These are phyloP conservation scores for Solanum gracilifrons DNA, from an alignment of 257 asterid genomes.

Conservation along the genomic window DNA sequence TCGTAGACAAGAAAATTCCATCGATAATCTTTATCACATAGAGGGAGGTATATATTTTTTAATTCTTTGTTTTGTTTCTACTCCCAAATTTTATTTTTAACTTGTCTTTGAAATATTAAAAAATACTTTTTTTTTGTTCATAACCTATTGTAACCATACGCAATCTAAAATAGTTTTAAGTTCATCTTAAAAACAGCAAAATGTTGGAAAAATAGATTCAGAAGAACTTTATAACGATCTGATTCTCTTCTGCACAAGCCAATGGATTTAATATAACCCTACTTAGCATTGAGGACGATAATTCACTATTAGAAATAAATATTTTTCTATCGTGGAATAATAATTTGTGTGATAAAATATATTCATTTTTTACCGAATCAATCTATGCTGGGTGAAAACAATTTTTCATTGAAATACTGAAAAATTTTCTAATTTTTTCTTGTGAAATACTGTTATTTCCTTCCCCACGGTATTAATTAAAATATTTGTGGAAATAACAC, in stretches of 20 bases:
- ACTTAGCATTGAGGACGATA: background rate
- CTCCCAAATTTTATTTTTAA: background rate
- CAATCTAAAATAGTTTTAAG: background rate
- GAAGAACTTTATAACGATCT: background rate
- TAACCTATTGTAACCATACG: background rate
- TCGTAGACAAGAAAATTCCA: background rate
- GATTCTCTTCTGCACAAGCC: background rate
- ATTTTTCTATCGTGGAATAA: background rate
- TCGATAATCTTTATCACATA: background rate
- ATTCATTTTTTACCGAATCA: too few species aligned
- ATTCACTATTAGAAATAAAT: background rate
- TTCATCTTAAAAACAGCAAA: background rate
- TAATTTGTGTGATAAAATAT: too few species aligned
- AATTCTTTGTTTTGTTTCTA: background rate
- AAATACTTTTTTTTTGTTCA: too few species aligned
- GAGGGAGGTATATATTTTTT: background rate
- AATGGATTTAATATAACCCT: background rate
- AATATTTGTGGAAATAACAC: background rate
- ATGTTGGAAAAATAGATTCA: background rate
- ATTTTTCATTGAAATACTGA: too few species aligned
- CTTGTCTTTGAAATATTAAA: background rate
- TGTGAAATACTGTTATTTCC: too few species aligned
- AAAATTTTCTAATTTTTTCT: fast-evolving
- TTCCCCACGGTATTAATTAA: too few species aligned
- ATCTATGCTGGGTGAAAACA: too few species aligned